These are phyloP conservation scores for Cryptosporidium canis DNA, from an alignment of 169 alveolate species.

Conservation along the genomic window DNA sequence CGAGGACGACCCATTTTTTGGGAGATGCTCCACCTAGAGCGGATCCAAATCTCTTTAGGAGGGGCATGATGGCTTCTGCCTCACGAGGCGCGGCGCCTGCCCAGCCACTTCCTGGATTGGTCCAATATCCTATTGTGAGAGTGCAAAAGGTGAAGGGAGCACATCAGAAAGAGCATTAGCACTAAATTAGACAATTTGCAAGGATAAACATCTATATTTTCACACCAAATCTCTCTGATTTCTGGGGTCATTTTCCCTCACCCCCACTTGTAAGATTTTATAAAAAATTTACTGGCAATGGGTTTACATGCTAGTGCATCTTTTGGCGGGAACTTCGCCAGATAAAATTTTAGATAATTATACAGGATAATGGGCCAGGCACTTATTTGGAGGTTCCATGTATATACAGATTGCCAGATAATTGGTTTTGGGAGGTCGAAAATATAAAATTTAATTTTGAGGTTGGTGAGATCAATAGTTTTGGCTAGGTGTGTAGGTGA, in stretches of 20 bases:
- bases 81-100: not conserved
- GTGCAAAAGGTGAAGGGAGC: not conserved
- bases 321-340: not conserved
- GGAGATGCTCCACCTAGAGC: not conserved
- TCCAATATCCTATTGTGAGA: not conserved
- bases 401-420: not conserved
- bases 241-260: not conserved
- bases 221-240: not conserved
- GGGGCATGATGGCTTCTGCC: slow-evolving; percentile 13
- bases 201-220: not conserved
- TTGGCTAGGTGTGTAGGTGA: not conserved
- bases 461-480: not conserved
- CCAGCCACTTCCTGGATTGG: not conserved
- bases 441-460: not conserved
- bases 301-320: not conserved
- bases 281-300: not conserved
- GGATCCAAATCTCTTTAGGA: not conserved
- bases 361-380: not conserved
- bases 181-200: not conserved
- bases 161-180: not conserved
- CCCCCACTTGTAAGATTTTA: not conserved
- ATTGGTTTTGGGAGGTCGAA: not conserved
- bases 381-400: not conserved
- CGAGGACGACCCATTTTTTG: not conserved
- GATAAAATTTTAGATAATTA: not conserved